phyloP scores from a whole-genome alignment of 495 filamentous ascomycete genomes.

The Lichina pygmaea region DNA sequence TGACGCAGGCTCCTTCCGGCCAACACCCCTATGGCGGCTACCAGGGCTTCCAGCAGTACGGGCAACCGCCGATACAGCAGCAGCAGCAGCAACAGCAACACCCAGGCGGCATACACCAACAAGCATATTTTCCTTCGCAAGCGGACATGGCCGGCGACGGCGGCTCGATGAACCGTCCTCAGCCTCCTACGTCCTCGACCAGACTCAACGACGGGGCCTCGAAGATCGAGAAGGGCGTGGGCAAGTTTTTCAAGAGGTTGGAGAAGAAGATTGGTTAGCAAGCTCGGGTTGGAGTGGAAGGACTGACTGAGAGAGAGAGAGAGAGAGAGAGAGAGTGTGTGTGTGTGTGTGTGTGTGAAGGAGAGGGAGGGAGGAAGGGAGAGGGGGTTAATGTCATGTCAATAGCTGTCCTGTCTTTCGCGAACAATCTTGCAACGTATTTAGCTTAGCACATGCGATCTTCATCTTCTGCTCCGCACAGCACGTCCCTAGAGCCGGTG shows the following conservation, averaged over 20 bases:
- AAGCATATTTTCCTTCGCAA: constrained; percentile 7
- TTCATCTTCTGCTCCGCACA: no score
- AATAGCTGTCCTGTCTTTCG: neutral
- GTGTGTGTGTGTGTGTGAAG: no score
- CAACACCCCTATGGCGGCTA: no score
- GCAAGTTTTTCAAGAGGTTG: constrained; percentile 61
- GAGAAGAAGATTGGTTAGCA: constrained; percentile 26
- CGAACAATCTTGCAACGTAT: no score
- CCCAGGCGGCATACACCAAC: constrained; percentile 2
- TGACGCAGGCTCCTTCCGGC: no score
- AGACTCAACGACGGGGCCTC: constrained; percentile 44
- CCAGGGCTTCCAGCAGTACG: neutral
- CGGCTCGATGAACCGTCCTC: constrained; percentile 19
- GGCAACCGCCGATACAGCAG: constrained; percentile 1
- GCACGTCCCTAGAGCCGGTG: no score
- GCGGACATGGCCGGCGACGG: constrained; percentile 37
- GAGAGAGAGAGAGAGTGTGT: neutral
- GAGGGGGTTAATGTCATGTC: neutral
- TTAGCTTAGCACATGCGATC: no score
- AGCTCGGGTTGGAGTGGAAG: no score
- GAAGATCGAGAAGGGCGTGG: constrained; percentile 49
- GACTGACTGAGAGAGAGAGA: neutral
- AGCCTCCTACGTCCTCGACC: constrained; percentile 16
- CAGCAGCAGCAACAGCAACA: constrained; percentile 7
- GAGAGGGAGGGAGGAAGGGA: neutral